Evolutionary conservation across 805 yeast species (phyloP).

Genomic region (Saturnispora quitensis): DNA sequence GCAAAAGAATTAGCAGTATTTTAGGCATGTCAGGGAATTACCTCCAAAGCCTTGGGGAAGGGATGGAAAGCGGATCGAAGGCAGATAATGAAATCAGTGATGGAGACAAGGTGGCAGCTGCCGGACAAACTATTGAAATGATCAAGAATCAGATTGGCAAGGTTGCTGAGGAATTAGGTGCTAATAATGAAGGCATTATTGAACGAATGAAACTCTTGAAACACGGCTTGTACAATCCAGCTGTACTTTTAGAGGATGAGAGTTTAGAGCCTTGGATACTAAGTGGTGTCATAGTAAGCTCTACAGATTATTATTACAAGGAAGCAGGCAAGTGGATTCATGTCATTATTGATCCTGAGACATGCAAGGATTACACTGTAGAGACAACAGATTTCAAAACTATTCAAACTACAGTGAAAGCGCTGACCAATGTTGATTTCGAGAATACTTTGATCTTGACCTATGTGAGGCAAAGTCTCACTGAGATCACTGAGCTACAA

Average conservation of each 20-base stretch:
- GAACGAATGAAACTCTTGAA: conserved; percentile 13
- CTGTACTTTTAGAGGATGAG: conserved; percentile 5
- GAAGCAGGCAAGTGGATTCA: conserved; percentile 23
- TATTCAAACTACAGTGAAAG: conserved; percentile 17
- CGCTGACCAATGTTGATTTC: conserved; percentile 18
- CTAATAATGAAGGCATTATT: conserved; percentile 14
- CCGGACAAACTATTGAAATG: conserved; percentile 8
- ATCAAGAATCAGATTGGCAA: neutral
- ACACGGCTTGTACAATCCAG: neutral
- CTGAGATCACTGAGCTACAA: conserved; percentile 8
- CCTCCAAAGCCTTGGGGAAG: conserved; percentile 10
- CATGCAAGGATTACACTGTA: conserved; percentile 20
- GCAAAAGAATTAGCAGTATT: conserved; percentile 23
- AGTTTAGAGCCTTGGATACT: conserved; percentile 31
- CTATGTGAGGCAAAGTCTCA: conserved; percentile 26
- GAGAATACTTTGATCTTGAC: conserved; percentile 27
- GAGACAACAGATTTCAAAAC: conserved; percentile 19
- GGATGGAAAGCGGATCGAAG: neutral
- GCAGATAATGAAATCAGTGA: conserved; percentile 2
- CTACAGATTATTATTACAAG: conserved; percentile 26
- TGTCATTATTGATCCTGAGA: conserved; percentile 23
- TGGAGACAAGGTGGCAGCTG: conserved; percentile 10
- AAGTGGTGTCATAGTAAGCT: conserved; percentile 29
- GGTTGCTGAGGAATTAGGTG: neutral
- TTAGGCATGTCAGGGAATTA: conserved; percentile 22